A percentile compares a stretch with the other conserved stretches of the same genome.
Conservation (phyloP, 1,284 basidiomycete species). For the Trametes polyzona region DNA sequence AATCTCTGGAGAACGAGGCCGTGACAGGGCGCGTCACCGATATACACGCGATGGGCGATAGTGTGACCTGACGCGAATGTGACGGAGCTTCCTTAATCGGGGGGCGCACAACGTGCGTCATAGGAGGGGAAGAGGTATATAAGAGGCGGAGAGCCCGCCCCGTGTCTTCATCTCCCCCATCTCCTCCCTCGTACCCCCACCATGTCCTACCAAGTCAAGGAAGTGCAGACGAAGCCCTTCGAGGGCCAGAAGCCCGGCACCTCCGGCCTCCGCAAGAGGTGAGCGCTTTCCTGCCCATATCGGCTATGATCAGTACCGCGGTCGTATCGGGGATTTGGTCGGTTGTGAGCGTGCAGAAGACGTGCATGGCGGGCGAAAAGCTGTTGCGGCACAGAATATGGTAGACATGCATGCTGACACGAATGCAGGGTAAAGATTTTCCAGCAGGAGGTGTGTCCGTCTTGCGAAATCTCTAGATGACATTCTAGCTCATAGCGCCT, state of each 20-base stretch:
- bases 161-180: conserved; percentile 6
- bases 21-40: conserved; percentile 7
- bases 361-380: not conserved
- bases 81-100: conserved; percentile 19
- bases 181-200: conserved; percentile 41
- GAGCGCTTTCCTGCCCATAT: conserved; percentile 26
- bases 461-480: not conserved
- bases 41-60: conserved; percentile 6
- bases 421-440: conserved; percentile 84
- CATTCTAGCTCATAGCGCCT: conserved; percentile 14
- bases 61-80: conserved; percentile 26
- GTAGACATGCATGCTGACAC: conserved; percentile 11
- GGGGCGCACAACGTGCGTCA: conserved; percentile 26
- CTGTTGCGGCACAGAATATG: no score
- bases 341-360: not conserved
- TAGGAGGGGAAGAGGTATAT: conserved; percentile 19
- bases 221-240: conserved; percentile 75
- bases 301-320: conserved; percentile 15
- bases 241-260: conserved; percentile 95
- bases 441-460: conserved; percentile 74
- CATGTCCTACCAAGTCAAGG: conserved; percentile 60
- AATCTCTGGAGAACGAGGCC: not conserved
- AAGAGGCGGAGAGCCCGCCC: conserved; percentile 4
- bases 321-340: conserved; percentile 2
- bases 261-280: conserved; percentile 93